A percentile compares a stretch with the other conserved stretches of the same genome.
These are phyloP conservation scores for Hypoxylon sp. DNA, from an alignment of 2,329 filamentous ascomycete species.

Conservation along the genomic window DNA sequence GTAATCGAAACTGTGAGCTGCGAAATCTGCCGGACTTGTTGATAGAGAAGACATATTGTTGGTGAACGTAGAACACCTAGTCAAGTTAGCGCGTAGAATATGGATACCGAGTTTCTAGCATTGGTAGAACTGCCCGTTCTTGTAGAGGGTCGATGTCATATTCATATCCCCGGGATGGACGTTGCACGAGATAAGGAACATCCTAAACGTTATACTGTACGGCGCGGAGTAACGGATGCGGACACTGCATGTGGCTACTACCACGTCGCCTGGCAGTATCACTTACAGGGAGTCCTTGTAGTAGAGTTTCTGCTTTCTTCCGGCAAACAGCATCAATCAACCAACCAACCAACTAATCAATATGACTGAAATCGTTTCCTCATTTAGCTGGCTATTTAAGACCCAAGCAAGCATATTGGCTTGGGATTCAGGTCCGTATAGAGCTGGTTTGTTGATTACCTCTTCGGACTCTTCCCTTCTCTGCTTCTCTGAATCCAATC, in stretches of 20 bases:
- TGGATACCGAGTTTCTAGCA: neutral
- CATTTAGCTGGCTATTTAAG: too few species aligned
- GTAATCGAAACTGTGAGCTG: conserved; percentile 32
- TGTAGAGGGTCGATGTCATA: neutral
- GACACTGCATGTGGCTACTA: neutral
- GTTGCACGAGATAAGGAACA: neutral
- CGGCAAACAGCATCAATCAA: too few species aligned
- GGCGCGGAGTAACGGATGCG: neutral
- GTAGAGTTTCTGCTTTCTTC: too few species aligned
- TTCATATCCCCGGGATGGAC: neutral
- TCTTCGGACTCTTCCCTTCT: too few species aligned
- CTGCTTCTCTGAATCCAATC: too few species aligned
- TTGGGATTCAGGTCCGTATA: too few species aligned
- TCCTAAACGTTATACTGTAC: neutral
- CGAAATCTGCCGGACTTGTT: conserved; percentile 18
- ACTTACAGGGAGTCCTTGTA: too few species aligned
- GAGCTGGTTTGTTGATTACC: too few species aligned
- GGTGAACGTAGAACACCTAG: neutral
- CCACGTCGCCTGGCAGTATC: neutral
- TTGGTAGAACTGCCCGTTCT: neutral
- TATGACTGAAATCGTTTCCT: too few species aligned
- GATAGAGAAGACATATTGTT: neutral
- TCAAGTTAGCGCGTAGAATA: too few species aligned
- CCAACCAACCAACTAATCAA: too few species aligned
- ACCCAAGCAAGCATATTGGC: too few species aligned